Conservation (phyloP, 441 rosid genomes). For the Manihot esculenta region DNA sequence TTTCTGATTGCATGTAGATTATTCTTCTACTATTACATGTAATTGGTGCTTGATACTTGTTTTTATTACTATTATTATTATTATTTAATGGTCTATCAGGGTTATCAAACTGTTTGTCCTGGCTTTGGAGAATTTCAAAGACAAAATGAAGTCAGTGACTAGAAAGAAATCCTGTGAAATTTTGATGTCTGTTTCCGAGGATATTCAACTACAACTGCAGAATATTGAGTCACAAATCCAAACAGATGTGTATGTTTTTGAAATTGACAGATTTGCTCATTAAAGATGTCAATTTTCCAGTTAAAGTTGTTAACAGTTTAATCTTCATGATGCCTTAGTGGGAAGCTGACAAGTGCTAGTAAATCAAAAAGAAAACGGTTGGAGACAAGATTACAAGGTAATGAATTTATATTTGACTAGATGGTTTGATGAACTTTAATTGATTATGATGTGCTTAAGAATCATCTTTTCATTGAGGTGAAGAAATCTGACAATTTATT, state of each 20-base stretch:
- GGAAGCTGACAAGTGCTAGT: conserved; percentile 48
- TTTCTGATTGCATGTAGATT: conserved; percentile 11
- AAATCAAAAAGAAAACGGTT: conserved; percentile 74
- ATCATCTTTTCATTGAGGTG: not conserved
- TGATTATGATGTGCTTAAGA: conserved; percentile 3
- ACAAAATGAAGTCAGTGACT: conserved; percentile 62
- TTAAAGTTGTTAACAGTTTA: conserved; percentile 7
- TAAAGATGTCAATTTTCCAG: conserved; percentile 17
- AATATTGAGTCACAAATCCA: conserved; percentile 64
- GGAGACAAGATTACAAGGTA: conserved; percentile 81
- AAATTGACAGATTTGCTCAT: conserved; percentile 23
- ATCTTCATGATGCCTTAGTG: conserved; percentile 45
- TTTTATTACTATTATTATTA: too few relatives aligned
- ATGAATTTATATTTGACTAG: conserved; percentile 11
- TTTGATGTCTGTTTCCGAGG: conserved; percentile 67
- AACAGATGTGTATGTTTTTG: conserved; percentile 59
- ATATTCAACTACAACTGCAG: conserved; percentile 56
- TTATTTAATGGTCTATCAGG: conserved; percentile 59
- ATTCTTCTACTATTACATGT: conserved; percentile 20
- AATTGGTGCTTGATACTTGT: conserved; percentile 14
- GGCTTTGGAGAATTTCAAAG: conserved; percentile 64
- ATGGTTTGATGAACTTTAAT: conserved; percentile 12
- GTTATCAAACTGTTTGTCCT: conserved; percentile 53
- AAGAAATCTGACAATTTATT: not conserved
- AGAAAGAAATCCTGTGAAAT: conserved; percentile 71